Evolutionary conservation across 768 basidiomycete genomes (phyloP), one percentile per base, ranked within the genome.

Genomic region (Tephrocybe rancida): DNA sequence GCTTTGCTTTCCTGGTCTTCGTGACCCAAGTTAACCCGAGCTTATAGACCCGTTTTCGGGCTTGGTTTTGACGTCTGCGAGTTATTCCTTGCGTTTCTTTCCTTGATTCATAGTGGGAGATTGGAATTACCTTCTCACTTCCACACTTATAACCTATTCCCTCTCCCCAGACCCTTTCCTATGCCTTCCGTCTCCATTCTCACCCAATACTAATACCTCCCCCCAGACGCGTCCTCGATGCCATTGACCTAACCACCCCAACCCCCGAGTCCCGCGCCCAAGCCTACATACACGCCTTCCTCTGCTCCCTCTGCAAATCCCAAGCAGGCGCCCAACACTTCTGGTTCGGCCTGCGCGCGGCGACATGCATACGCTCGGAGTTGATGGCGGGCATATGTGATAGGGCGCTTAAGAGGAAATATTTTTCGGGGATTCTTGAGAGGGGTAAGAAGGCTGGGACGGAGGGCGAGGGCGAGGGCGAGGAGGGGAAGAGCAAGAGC

Each of bases 321-420:
- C 75, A 90, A 70, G 75, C 85, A 1, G 88, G 92, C 59, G 70
- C 87, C 3, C 86, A 88, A 52, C 89, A 90, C 64, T 74, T 92
- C 11, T 94, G 90, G 90, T 85, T 80, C 51, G 85, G 87, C 19
- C 82, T 93, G 39, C 83, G 92, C n/a, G 90, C 85, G 0, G 66
- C 77, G 3, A 87, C 86, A 1, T 78, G 89, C 19, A 83, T 91
- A 3, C 85, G 89, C 7, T 79, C 80, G 8, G 88, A 90, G 68
- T 78, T 95, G n/a, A 93, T 92, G 85, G 85, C 89, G 0, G 70
- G 85, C 1, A 90, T 95, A 50, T 95, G 94, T 63, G 89, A 93
- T 67, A 97, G 96, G 66, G 82, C 92, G 1, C 70, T 96, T 30
- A 88, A 87, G 67, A 74, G 94, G 27, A 87, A 84, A 63, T 92